Conservation (phyloP, 2,329 filamentous ascomycete species). For the Botrytis fragariae region DNA sequence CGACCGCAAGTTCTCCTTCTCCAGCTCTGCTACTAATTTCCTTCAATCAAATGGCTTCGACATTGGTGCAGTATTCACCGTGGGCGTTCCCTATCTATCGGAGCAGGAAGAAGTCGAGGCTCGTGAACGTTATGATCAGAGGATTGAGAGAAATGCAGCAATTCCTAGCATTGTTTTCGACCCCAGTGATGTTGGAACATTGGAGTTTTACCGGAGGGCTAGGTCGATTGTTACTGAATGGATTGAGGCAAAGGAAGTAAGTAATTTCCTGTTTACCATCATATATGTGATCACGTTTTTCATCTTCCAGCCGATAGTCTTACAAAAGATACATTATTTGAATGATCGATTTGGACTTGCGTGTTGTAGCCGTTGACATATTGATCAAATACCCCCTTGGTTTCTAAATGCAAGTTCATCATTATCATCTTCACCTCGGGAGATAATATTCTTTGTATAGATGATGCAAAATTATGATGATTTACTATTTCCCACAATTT, state of each 20-base stretch:
- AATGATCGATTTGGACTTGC: not conserved
- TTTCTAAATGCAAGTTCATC: not conserved
- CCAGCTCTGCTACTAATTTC: slow-evolving; percentile 54
- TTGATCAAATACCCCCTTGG: not conserved
- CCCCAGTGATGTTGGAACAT: slow-evolving; percentile 26
- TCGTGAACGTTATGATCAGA: slow-evolving; percentile 39
- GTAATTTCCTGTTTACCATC: not conserved
- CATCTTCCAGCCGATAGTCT: not conserved
- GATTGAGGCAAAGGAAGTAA: slow-evolving; percentile 30
- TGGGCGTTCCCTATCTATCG: slow-evolving; percentile 62
- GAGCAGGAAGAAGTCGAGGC: slow-evolving; percentile 53
- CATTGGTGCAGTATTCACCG: slow-evolving; percentile 53
- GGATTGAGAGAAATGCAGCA: slow-evolving; percentile 30
- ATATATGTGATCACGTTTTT: not conserved
- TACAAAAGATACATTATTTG: not conserved
- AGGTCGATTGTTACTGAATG: slow-evolving; percentile 32
- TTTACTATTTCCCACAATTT: not conserved
- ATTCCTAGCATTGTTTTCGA: slow-evolving; percentile 34
- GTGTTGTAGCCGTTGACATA: not conserved
- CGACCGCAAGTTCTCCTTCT: slow-evolving; percentile 55
- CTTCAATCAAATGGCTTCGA: slow-evolving; percentile 57
- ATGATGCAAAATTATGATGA: not conserved
- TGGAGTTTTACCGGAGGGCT: slow-evolving; percentile 32
- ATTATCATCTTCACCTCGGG: not conserved
- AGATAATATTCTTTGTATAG: not conserved